phyloP scores from a whole-genome alignment of 2,329 filamentous ascomycete genomes.

The Penicillium sp. region DNA sequence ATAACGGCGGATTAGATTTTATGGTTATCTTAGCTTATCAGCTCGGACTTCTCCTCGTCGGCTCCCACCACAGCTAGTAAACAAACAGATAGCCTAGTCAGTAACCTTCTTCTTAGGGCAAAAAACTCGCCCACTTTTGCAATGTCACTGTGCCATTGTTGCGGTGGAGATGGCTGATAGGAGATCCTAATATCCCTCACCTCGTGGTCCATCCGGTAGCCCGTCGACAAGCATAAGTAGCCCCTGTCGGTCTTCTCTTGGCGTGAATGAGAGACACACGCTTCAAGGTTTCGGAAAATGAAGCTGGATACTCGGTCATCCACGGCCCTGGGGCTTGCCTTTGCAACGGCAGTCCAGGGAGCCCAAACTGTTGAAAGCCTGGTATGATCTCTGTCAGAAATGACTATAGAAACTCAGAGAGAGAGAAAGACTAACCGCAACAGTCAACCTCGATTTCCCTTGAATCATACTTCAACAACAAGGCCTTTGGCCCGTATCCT shows the following conservation, averaged over 20 bases:
- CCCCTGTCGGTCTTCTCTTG: too few species aligned
- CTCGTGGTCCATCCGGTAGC: background rate
- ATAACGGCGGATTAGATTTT: too few species aligned
- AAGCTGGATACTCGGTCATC: background rate
- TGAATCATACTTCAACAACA: conserved; percentile 44
- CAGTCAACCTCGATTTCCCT: conserved; percentile 25
- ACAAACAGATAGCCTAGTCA: too few species aligned
- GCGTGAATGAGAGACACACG: too few species aligned
- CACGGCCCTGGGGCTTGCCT: background rate
- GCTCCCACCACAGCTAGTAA: too few species aligned
- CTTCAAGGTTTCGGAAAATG: background rate
- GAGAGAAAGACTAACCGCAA: too few species aligned
- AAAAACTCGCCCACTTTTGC: background rate
- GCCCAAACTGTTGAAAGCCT: background rate
- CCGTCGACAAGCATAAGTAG: too few species aligned
- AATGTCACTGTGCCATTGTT: conserved; percentile 8
- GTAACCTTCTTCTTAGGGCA: too few species aligned
- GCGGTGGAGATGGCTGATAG: conserved; percentile 1
- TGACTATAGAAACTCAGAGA: too few species aligned
- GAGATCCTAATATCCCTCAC: background rate
- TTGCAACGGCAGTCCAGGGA: background rate
- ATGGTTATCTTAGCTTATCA: too few species aligned
- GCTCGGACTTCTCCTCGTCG: too few species aligned
- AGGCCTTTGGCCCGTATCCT: conserved; percentile 43
- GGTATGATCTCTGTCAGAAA: background rate